Evolutionary conservation across 495 filamentous ascomycete genomes (phyloP), one percentile per base, ranked within the genome.

Genomic region (Penicillium longicatenatum): DNA sequence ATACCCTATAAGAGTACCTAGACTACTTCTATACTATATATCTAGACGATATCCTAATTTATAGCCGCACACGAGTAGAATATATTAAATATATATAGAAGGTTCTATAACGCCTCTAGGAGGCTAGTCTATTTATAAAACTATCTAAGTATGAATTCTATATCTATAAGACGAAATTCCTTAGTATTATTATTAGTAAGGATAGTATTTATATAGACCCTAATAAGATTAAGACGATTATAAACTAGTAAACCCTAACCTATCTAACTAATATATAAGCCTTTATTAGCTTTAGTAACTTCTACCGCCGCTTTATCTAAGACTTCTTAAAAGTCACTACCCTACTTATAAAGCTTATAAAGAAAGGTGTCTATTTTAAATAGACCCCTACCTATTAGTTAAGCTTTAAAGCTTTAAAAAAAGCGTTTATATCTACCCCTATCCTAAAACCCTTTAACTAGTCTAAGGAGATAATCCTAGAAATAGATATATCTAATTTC

Each of bases 281-380:
- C 22, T 50, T 50, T 30, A 50, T 46, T 46, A 21, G 14, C 17
- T 46, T 46, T 46, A 5, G 22, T 46, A 46, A 46, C 43, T 46
- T 46, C 22, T 30, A 30, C 29, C 29, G 29, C 29, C 29, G 29
- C 29, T 30, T 30, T 30, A 30, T 20, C 22, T 9, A 4, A 46
- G 14, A 19, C 14, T 17, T 46, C 22, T 19, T 11, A 12, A 46
- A 22, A 22, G 22, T 20, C 19, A 46, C 14, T 21, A 9, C 43
- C 21, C 43, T 21, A 4, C 22, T 46, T 9, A 9, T 22, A 5
- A 46, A 20, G 17, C 19, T 46, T 21, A 46, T 9, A 9, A 46
- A 43, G 14, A n/a, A 43, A 14, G 14, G 19, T 14, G 16, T 43
- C 19, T 10, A 30, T 3, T 49, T 31, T 20, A 20, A 21, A 19